Conservation (phyloP, 768 basidiomycete species). For the Podaxis pistillaris region DNA sequence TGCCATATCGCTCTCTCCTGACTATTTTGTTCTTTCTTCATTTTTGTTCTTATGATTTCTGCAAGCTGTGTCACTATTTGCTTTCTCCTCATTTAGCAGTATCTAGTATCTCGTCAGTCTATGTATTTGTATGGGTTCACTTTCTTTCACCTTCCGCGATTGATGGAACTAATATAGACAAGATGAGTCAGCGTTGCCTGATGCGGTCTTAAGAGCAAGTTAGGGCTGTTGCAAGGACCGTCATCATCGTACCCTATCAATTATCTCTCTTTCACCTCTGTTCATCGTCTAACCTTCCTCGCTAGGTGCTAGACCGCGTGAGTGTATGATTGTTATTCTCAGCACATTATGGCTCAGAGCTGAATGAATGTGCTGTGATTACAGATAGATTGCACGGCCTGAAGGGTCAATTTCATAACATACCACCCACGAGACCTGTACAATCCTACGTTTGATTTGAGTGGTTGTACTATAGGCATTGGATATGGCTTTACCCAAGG, state of each 20-base stretch:
- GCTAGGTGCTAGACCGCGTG: not conserved
- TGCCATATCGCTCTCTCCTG: not conserved
- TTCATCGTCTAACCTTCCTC: not conserved
- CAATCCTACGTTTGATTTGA: not conserved
- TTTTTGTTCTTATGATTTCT: not conserved
- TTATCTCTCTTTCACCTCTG: not conserved
- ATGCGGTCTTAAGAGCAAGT: not conserved
- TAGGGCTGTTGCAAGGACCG: not conserved
- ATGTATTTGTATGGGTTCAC: not conserved
- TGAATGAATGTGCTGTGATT: not conserved
- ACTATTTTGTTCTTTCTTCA: not conserved
- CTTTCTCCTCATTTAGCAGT: not conserved
- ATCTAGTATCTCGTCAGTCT: not conserved
- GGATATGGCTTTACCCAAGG: conserved; percentile 14
- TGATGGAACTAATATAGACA: conserved; percentile 10
- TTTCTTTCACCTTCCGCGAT: not conserved
- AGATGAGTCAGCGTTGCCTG: conserved; percentile 14
- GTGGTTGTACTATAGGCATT: not conserved
- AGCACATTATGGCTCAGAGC: not conserved
- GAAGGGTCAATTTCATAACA: not conserved
- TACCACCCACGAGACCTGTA: not conserved
- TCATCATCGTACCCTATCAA: not conserved
- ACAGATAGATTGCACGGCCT: not conserved
- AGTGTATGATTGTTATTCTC: not conserved
- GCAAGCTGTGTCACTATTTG: not conserved